Base-by-base conservation (phyloP, 192 early-diverging fungal genomes). In the Backusella parvicylindrica region DNA sequence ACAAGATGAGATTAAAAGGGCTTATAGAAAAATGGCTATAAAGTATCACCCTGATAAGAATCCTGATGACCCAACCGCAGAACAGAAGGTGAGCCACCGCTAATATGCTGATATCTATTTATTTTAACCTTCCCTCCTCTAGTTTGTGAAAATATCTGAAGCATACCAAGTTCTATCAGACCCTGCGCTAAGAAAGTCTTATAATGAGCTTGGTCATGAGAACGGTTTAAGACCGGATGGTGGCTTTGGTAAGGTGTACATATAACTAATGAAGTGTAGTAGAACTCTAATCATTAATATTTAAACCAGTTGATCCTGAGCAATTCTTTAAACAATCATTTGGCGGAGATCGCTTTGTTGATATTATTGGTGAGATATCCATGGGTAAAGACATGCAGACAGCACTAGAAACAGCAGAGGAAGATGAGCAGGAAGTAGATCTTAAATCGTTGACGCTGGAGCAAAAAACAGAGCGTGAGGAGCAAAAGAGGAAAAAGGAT, bases 91-190 rank as follows among this genome's bases (percentile, higher is more conserved):
- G 70, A 33, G 36, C 2, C n/a, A 16, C 12, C 12, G 0, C 33
- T 21, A n/a, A 70, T 12, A 23, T 21, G 18, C 12, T 53, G 50
- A 15, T 4, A 1, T 9, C 36, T 40, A 66, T 13, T 11, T 33
- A 18, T 68, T 68, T 12, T 69, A 18, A 28, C n/a, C 11, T 43
- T 0, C 6, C 9, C 18, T 16, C 4, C 8, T 21, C 7, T 75
- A 89, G 90, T 99, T 98, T 79, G 97, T 98, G 84, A 89, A 89
- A 80, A 94, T 99, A 49, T 97, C 96, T 13, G 96, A 98, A 80
- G 98, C 98, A 36, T 98, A 99, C 78, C 95, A 97, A 84, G 91
- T 98, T 11, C 86, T 99, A 16, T 97, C 95, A 15, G 97, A 99
- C 74, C 96, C 95, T 11, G 88, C 92, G 66, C 80, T 92, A 78